These are phyloP conservation scores for Veloboletus limbatus DNA, from an alignment of 1,284 basidiomycete species.

Conservation along the genomic window DNA sequence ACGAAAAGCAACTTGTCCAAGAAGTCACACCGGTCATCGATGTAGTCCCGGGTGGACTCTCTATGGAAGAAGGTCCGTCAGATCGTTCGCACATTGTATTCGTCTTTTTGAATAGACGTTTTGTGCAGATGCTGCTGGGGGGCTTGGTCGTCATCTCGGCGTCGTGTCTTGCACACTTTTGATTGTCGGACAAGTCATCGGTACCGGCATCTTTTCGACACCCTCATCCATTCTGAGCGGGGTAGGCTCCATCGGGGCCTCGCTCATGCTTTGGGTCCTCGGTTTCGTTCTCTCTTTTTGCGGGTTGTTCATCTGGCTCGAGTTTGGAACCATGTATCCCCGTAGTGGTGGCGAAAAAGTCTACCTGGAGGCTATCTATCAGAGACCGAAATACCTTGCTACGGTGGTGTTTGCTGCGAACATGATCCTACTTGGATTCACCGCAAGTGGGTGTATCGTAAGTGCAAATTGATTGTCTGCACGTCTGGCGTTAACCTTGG, in stretches of 20 bases:
- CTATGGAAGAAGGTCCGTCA: slow-evolving; percentile 29
- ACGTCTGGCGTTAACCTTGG: background rate
- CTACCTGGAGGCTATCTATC: slow-evolving; percentile 51
- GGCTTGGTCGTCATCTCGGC: slow-evolving; percentile 51
- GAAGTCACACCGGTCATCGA: background rate
- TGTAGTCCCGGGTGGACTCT: slow-evolving; percentile 22
- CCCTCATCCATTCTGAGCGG: slow-evolving; percentile 53
- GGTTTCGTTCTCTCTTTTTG: slow-evolving; percentile 51
- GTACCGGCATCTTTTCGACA: slow-evolving; percentile 64
- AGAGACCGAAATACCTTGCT: slow-evolving; percentile 44
- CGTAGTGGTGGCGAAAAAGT: slow-evolving; percentile 57
- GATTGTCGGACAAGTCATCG: slow-evolving; percentile 52
- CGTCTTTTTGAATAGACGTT: background rate
- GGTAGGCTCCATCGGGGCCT: slow-evolving; percentile 51
- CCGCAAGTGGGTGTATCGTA: slow-evolving; percentile 56
- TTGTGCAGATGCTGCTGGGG: slow-evolving; percentile 41
- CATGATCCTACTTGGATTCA: slow-evolving; percentile 51
- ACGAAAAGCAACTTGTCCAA: background rate
- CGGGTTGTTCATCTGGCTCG: slow-evolving; percentile 56
- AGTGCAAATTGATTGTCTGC: slow-evolving; percentile 15
- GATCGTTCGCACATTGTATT: background rate
- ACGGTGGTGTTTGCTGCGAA: slow-evolving; percentile 48
- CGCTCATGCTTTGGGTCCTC: slow-evolving; percentile 55
- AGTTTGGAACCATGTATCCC: slow-evolving; percentile 54
- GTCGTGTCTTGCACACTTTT: slow-evolving; percentile 50